phyloP scores from a whole-genome alignment of 2,329 filamentous ascomycete genomes.

The Aureobasidium zeae region DNA sequence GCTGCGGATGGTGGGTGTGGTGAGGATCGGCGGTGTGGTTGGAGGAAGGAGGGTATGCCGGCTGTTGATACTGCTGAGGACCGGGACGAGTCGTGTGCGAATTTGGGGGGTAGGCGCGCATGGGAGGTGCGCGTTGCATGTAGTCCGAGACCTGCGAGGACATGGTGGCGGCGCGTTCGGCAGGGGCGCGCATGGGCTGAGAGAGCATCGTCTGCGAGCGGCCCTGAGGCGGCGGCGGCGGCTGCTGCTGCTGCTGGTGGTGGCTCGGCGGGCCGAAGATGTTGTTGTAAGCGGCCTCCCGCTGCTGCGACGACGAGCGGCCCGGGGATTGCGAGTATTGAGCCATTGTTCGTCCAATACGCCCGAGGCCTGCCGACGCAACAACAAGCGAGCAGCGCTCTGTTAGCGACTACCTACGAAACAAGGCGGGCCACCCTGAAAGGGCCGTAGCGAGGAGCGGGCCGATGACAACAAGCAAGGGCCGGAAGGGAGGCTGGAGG shows the following conservation, averaged over 20 bases:
- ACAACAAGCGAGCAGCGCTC: slow-evolving; percentile 3
- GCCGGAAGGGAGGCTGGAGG: too few species aligned
- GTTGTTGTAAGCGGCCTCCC: slow-evolving; percentile 91
- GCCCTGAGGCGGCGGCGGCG: too few species aligned
- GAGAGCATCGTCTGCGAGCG: slow-evolving; percentile 94
- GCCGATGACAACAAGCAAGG: too few species aligned
- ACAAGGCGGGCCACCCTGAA: slow-evolving; percentile 7
- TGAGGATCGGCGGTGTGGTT: slow-evolving; percentile 29
- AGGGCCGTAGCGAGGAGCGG: too few species aligned
- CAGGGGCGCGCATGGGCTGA: slow-evolving; percentile 52
- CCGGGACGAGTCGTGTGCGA: slow-evolving; percentile 36
- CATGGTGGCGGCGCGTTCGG: slow-evolving; percentile 67
- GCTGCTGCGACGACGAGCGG: slow-evolving; percentile 53
- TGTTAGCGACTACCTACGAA: not conserved
- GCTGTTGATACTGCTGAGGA: slow-evolving; percentile 49
- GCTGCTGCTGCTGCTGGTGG: slow-evolving; percentile 34
- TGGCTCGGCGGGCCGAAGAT: slow-evolving; percentile 87
- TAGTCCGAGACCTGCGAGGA: slow-evolving; percentile 37
- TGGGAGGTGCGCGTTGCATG: slow-evolving; percentile 57
- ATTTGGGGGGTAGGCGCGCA: slow-evolving; percentile 37
- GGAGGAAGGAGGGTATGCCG: slow-evolving; percentile 27
- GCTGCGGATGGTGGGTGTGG: slow-evolving; percentile 24
- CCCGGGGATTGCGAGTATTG: slow-evolving; percentile 53
- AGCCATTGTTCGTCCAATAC: slow-evolving; percentile 41
- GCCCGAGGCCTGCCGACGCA: not conserved